A percentile compares a stretch with the other conserved stretches of the same genome.
phyloP scores from a whole-genome alignment of 495 filamentous ascomycete species.

The Glutinoglossum americanum region DNA sequence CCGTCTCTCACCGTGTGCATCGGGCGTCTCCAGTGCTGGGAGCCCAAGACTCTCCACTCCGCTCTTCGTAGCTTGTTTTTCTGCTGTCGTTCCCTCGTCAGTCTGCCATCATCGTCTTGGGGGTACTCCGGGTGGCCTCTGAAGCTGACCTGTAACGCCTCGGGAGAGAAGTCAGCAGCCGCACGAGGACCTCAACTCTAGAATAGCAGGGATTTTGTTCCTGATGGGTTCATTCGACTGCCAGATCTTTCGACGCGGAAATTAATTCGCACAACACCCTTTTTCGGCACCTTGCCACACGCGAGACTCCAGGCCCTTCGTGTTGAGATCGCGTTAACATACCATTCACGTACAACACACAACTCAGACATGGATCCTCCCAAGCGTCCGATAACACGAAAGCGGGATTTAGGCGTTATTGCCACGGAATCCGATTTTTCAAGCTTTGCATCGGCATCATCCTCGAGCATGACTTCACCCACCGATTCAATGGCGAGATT shows the following conservation, averaged over 20 bases:
- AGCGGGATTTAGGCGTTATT: background rate
- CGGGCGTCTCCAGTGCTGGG: background rate
- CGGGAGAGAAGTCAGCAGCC: background rate
- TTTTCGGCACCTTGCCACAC: background rate
- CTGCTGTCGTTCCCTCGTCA: background rate
- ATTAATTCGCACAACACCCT: background rate
- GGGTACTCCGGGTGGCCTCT: background rate
- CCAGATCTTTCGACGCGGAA: background rate
- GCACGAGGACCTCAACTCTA: background rate
- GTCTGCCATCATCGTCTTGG: background rate
- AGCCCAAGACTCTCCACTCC: background rate
- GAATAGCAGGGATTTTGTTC: background rate
- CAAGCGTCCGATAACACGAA: background rate
- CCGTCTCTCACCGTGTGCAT: background rate
- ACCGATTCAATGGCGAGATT: background rate
- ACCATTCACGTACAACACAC: background rate
- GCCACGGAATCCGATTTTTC: background rate
- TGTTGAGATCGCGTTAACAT: background rate
- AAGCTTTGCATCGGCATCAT: background rate
- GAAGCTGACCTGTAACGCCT: background rate
- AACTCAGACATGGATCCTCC: background rate
- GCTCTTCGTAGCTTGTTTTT: background rate
- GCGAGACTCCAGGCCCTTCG: background rate
- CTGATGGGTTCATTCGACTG: background rate
- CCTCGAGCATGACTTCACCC: background rate